A percentile compares a stretch with the other conserved stretches of the same genome.
These are phyloP conservation scores for Yamadazyma jaroonii DNA, from an alignment of 1,139 yeast species.

Conservation along the genomic window DNA sequence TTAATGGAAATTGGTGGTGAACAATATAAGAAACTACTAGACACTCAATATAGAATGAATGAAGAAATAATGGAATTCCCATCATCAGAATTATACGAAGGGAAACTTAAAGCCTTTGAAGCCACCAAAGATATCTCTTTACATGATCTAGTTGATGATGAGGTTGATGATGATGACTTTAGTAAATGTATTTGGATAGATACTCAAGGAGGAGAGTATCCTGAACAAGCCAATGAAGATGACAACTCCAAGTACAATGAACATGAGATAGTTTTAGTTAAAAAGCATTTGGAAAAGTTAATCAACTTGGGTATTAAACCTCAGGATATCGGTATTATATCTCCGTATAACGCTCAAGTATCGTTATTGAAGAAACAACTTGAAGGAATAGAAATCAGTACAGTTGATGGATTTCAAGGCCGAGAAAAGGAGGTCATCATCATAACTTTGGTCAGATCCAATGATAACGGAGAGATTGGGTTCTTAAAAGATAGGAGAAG, in stretches of 20 bases:
- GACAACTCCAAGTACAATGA: conserved; percentile 65
- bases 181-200: conserved; percentile 70
- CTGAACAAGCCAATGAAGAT: conserved; percentile 49
- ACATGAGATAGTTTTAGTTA: conserved; percentile 64
- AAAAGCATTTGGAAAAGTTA: conserved; percentile 52
- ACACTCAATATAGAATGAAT: conserved; percentile 89
- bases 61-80: conserved; percentile 75
- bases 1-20: conserved; percentile 52
- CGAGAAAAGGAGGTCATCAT: conserved; percentile 84
- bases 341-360: conserved; percentile 91
- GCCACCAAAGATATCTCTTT: conserved; percentile 55
- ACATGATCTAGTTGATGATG: conserved; percentile 53
- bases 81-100: conserved; percentile 62
- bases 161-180: conserved; percentile 26
- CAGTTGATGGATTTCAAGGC: conserved; percentile 52
- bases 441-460: conserved; percentile 38
- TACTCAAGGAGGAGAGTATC: conserved; percentile 87
- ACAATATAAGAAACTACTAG: conserved; percentile 50
- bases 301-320: conserved; percentile 45
- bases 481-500: conserved; percentile 70
- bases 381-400: conserved; percentile 34
- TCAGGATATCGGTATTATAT: conserved; percentile 70
- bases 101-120: conserved; percentile 59
- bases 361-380: conserved; percentile 46
- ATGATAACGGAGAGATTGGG: conserved; percentile 63